phyloP scores from a whole-genome alignment of 257 asterid species.

The Leptodermis oblonga region DNA sequence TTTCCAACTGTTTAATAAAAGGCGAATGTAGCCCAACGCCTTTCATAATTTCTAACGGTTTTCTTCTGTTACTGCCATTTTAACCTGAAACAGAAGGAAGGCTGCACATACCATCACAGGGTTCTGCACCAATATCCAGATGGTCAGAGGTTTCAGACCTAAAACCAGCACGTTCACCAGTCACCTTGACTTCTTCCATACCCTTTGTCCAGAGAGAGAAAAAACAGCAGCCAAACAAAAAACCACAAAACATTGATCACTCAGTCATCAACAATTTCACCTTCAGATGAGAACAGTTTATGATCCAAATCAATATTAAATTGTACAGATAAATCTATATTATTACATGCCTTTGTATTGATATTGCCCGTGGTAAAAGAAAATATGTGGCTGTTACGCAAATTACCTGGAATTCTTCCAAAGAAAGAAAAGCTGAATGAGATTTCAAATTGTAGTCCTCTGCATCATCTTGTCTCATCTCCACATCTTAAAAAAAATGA shows the following conservation, averaged over 20 bases:
- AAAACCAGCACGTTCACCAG: slow-evolving; percentile 33
- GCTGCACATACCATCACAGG: slow-evolving; percentile 41
- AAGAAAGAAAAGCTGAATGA: slow-evolving; percentile 27
- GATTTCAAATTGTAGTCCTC: slow-evolving; percentile 28
- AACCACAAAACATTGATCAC: background rate
- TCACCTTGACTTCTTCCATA: slow-evolving; percentile 31
- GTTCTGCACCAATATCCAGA: slow-evolving; percentile 33
- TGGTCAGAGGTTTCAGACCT: slow-evolving; percentile 18
- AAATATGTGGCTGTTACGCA: slow-evolving; percentile 7
- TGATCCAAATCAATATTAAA: background rate
- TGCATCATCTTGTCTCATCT: slow-evolving; percentile 35
- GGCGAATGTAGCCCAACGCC: background rate
- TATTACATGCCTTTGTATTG: background rate
- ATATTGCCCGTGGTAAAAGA: slow-evolving; percentile 6
- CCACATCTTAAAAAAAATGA: slow-evolving; percentile 38
- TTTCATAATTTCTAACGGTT: no score
- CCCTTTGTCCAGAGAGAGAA: slow-evolving; percentile 27
- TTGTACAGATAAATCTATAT: background rate
- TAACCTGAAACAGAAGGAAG: background rate
- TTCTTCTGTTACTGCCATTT: no score
- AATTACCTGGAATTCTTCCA: slow-evolving; percentile 45
- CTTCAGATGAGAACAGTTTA: background rate
- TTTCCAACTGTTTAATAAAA: no score
- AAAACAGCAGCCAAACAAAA: background rate
- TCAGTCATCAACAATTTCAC: background rate